Base-by-base conservation (phyloP, 208 protist genomes). In the Naegleria gruberi region DNA sequence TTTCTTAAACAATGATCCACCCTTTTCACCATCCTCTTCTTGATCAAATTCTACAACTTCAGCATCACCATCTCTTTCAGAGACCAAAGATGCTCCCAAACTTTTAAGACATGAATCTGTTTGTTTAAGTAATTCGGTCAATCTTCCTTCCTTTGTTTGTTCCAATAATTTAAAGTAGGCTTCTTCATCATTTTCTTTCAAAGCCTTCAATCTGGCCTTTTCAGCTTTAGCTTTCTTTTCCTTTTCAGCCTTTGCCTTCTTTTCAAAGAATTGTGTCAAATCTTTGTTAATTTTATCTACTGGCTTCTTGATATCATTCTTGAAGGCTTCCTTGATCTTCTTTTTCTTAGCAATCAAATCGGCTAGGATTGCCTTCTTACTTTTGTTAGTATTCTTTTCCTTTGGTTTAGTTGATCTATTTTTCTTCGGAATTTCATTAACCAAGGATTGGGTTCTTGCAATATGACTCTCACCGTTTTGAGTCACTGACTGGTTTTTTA, bases 111-210 rank as follows among this genome's bases (percentile, higher is more conserved):
- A 77, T 26, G 77, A 3, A 77, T 89, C 51, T 1, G 86, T 89
- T 37, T 89, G 30, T 77, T 73, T 44, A 19, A 89, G 8, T 26
- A 89, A 34, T 46, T 89, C 51, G 4, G 10, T 77, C 5, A 89
- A 45, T 46, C 86, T 42, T 5, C 34, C 86, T 43, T 89, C 40
- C 23, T 89, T 89, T 40, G 86, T 37, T n/a, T 73, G 4, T 45
- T 77, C 34, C 5, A 89, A 46, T 37, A 77, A 73, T 65, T 77
- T 77, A 2, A 81, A 46, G 26, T 89, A 89, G 37, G 86, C 86
- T 10, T 81, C 47, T n/a, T 45, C 17, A n/a, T 89, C 51, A 45
- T 89, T 77, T 73, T 77, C 86, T 34, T 89, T 89, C 23, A 89
- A 45, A 6, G 40, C 34, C 17, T 89, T 77, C 17, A 89, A 40